A percentile compares a stretch with the other conserved stretches of the same genome.
Conservation (phyloP, 2,329 filamentous ascomycete species). For the Graphiopsis chlorocephala region DNA sequence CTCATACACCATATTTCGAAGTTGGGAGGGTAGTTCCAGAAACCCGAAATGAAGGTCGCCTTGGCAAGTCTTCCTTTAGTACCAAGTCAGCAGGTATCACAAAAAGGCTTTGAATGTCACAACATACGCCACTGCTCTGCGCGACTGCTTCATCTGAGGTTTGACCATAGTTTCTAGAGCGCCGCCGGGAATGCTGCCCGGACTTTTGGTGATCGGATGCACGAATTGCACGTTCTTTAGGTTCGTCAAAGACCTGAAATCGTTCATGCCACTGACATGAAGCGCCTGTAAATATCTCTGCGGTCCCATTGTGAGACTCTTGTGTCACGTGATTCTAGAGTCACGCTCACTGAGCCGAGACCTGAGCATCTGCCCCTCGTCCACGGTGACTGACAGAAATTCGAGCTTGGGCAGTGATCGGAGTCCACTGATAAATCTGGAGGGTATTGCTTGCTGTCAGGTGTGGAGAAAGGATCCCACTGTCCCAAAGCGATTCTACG, state of each 20-base stretch:
- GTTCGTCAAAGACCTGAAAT: conserved; percentile 22
- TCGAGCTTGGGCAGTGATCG: neutral
- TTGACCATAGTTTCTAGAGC: neutral
- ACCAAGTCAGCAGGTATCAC: too few species aligned
- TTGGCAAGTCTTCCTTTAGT: too few species aligned
- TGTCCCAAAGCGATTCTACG: neutral
- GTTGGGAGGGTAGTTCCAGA: conserved; percentile 32
- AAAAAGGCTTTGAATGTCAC: too few species aligned
- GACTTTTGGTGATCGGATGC: neutral
- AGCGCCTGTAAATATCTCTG: conserved; percentile 22
- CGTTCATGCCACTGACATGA: conserved; percentile 23
- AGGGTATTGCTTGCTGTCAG: neutral
- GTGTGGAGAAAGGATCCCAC: neutral
- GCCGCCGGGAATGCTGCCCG: neutral
- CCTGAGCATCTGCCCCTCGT: neutral
- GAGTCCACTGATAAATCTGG: neutral
- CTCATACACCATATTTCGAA: conserved; percentile 36
- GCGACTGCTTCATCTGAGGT: neutral
- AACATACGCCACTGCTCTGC: neutral
- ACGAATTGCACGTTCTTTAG: neutral
- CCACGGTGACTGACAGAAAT: neutral
- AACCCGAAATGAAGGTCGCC: conserved; percentile 11
- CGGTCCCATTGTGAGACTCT: conserved; percentile 1
- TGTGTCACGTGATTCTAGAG: neutral
- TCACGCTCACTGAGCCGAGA: neutral